Evolutionary conservation across 805 yeast genomes (phyloP), one percentile per base, ranked within the genome.

Genomic region (Ogataea trehaloabstinens): DNA sequence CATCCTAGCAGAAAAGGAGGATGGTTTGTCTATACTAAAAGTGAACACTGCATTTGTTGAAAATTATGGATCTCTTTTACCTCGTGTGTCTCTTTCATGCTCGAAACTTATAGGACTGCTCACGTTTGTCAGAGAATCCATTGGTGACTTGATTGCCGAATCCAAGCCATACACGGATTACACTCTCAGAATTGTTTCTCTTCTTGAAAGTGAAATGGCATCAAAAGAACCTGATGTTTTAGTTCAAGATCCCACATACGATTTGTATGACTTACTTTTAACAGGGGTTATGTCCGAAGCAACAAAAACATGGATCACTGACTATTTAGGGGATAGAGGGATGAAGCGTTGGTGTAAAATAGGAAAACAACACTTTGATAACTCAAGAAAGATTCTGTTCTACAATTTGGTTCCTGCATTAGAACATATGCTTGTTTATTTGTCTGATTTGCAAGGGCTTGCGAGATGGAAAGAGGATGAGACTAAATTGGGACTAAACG

Each of bases 271-370:
- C 35, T 49, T 76, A 17, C 55, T 79, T 2, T 51, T 79, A 3
- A 76, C 85, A 0, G 83, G 84, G 2, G 63, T 74, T 36, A 65
- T 80, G 41, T 69, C 78, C 1, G 67, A 63, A 11, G 58, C 67
- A 1, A 61, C 77, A 2, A 71, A 69, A 42, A 79, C 76, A 40
- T 84, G 80, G 79, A 63, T 85, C 52, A 69, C 75, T 17, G 80
- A 81, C 48, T 76, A 79, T 34, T 63, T 84, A 24, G 89, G 86
- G 0, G 88, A 82, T 44, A 64, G 84, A 44, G 85, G 85, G 20
- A 55, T 76, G 15, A 76, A 73, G 44, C 67, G 76, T 46, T 74
- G 87, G 74, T 60, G 63, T 2, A 71, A 68, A 37, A 36, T 71
- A 13, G 82, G 84, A 0, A 70, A 67, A 24, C 58, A 67, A 2